Percentiles rank a stretch among this genome's conserved stretches.
Conservation (phyloP, 164 flowering plant genomes). For the Vitis cinerea region DNA sequence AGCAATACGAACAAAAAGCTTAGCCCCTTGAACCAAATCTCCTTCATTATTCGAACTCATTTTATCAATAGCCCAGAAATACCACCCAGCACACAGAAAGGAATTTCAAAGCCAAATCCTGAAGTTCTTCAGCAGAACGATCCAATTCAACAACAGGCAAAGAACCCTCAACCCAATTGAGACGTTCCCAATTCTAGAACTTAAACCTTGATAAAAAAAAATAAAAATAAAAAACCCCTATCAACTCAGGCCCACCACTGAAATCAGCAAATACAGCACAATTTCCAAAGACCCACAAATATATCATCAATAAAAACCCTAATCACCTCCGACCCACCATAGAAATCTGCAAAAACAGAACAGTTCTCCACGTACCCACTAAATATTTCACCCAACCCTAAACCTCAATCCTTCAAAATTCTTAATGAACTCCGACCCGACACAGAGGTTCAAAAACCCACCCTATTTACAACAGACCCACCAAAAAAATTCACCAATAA, state of each 20-base stretch:
- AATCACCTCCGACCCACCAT: conserved; percentile 15
- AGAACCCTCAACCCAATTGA: not conserved
- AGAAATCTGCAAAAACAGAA: not conserved
- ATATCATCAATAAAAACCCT: conserved; percentile 15
- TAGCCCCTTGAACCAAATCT: conserved; percentile 43
- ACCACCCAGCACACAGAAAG: not conserved
- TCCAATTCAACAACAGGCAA: not conserved
- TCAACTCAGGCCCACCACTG: not conserved
- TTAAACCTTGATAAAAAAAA: not conserved
- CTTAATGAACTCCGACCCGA: no score
- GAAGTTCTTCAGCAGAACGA: conserved; percentile 7
- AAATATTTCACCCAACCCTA: not conserved
- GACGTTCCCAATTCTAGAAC: not conserved
- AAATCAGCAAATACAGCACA: conserved; percentile 11
- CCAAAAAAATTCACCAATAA: no score
- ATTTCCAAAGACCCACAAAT: conserved; percentile 11
- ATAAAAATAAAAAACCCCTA: not conserved
- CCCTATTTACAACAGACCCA: no score
- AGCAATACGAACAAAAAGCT: conserved; percentile 74
- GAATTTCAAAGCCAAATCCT: conserved; percentile 5
- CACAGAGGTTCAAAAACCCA: no score
- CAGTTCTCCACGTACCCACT: conserved; percentile 6
- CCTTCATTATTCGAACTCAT: conserved; percentile 66
- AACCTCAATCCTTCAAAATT: no score
- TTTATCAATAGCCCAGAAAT: conserved; percentile 18